Conservation (phyloP, 495 filamentous ascomycete genomes). For the Halenospora varia region DNA sequence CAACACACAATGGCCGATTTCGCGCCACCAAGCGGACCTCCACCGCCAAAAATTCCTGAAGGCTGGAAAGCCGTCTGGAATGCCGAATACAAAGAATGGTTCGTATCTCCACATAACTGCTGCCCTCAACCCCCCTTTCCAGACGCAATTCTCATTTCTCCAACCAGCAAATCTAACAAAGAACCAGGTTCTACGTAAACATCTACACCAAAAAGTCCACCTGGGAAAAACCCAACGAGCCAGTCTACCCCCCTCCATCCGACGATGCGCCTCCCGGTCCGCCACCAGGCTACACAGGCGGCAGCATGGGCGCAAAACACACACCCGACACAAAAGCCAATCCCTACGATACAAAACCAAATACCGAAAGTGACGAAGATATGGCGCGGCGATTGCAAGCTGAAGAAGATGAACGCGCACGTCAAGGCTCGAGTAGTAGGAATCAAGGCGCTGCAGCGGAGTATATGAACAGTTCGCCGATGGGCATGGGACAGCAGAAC, state of each 20-base stretch:
- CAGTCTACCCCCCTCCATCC: slow-evolving; percentile 44
- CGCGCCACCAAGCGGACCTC: slow-evolving; percentile 69
- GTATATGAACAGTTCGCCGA: slow-evolving; percentile 21
- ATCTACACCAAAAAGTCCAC: slow-evolving; percentile 79
- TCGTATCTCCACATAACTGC: too few species aligned
- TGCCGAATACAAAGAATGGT: slow-evolving; percentile 76
- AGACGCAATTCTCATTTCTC: too few species aligned
- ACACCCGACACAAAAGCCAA: slow-evolving; percentile 52
- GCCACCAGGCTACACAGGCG: slow-evolving; percentile 60
- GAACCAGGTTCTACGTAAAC: slow-evolving; percentile 79
- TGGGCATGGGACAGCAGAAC: slow-evolving; percentile 22
- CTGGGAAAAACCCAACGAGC: slow-evolving; percentile 74
- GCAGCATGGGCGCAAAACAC: slow-evolving; percentile 25
- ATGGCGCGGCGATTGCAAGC: slow-evolving; percentile 76
- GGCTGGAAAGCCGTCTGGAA: slow-evolving; percentile 75
- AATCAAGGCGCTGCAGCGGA: slow-evolving; percentile 22
- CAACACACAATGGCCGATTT: slow-evolving; percentile 53
- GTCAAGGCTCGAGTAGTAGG: slow-evolving; percentile 15
- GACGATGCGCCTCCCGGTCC: slow-evolving; percentile 43
- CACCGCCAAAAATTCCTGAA: slow-evolving; percentile 80
- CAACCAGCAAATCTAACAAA: slow-evolving; percentile 2
- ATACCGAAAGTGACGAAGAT: slow-evolving; percentile 63
- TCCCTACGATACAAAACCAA: slow-evolving; percentile 47
- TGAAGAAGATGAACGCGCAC: slow-evolving; percentile 68
- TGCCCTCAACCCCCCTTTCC: too few species aligned